Conservation (phyloP, 2,329 filamentous ascomycete genomes). For the Penicillium freii region DNA sequence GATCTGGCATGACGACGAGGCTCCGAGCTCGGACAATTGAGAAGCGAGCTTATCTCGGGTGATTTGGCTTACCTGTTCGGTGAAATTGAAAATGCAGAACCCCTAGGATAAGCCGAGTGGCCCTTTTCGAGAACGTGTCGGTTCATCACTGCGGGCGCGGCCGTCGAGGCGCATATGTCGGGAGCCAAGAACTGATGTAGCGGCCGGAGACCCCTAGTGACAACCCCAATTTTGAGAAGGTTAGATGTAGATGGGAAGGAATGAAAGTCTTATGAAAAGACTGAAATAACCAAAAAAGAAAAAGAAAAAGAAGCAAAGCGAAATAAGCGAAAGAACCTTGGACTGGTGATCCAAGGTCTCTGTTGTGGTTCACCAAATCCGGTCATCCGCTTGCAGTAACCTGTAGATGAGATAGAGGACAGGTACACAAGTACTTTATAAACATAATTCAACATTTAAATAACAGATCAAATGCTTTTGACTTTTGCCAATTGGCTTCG, state of each 20-base stretch:
- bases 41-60: background rate
- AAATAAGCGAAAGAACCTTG: background rate
- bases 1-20: constrained; percentile 1
- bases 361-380: constrained; percentile 21
- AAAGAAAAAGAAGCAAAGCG: background rate
- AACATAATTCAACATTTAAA: background rate
- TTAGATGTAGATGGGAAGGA: constrained; percentile 7
- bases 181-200: constrained; percentile 1
- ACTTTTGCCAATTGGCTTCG: background rate
- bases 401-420: background rate
- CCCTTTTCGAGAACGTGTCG: constrained; percentile 85
- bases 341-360: background rate
- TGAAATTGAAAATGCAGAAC: constrained; percentile 78
- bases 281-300: background rate
- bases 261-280: background rate
- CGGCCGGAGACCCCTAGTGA: constrained; percentile 7
- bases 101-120: constrained; percentile 65
- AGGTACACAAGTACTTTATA: background rate
- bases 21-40: background rate
- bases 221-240: constrained; percentile 8
- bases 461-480: background rate
- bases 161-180: constrained; percentile 31
- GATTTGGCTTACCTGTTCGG: constrained; percentile 68
- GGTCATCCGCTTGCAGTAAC: constrained; percentile 23
- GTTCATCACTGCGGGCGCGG: constrained; percentile 65